phyloP scores from a whole-genome alignment of 73 alveolate species.

The Durusdinium trenchii region DNA sequence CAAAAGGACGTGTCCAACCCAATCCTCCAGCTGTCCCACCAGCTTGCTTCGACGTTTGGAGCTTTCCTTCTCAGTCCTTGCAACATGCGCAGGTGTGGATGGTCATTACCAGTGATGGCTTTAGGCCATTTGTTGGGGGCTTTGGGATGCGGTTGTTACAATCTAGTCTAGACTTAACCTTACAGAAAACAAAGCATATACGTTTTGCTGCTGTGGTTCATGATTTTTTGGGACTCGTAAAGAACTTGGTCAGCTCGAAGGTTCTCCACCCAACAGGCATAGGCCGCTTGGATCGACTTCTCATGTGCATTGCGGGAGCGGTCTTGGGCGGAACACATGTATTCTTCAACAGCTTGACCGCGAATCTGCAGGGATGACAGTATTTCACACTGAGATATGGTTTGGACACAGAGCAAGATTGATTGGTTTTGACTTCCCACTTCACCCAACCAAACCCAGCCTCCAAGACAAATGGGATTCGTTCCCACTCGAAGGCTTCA shows the following conservation, averaged over 20 bases:
- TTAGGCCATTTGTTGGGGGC: too few species aligned
- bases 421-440: too few species aligned
- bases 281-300: not conserved
- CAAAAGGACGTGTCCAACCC: too few species aligned
- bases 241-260: not conserved
- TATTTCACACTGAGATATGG: too few species aligned
- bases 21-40: constrained; percentile 4
- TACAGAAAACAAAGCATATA: too few species aligned
- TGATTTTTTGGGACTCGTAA: not conserved
- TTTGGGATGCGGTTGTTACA: too few species aligned
- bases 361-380: not conserved
- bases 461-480: constrained; percentile 25
- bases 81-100: too few species aligned
- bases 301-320: not conserved
- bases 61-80: not conserved
- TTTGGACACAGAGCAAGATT: not conserved
- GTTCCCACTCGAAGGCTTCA: not conserved
- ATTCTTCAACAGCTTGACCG: not conserved
- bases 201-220: too few species aligned
- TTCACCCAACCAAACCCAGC: too few species aligned
- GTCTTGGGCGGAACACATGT: not conserved
- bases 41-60: not conserved
- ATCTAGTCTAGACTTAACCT: too few species aligned
- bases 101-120: too few species aligned
- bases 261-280: not conserved